Evolutionary conservation across 306 rosid genomes (phyloP), one percentile per base, ranked within the genome.

Genomic region (Aeschynomene evenia): DNA sequence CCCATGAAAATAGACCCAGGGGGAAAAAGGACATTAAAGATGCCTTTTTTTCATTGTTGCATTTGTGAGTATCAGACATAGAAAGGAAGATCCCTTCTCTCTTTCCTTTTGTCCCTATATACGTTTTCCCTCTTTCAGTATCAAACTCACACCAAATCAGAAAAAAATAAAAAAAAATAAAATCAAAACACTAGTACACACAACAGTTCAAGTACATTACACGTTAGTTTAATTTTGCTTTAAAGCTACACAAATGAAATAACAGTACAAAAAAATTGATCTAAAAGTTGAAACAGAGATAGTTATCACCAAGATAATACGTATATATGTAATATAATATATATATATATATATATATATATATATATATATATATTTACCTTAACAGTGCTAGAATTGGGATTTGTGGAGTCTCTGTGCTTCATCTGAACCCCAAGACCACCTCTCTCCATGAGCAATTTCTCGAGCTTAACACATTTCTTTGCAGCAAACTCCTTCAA

Each of bases 401-500:
- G 72, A 71, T 73, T 69, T 20, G 62, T 34, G 1, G 73, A 54
- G 22, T 63, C 82, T 31, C 66, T 71, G 43, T 61, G 86, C 66
- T 58, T 82, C 33, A 63, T 28, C 56, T 79, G 88, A 48, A 31
- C 33, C 28, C 82, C 87, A 15, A 71, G 59, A 4, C 60, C 79
- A 21, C 84, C 84, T 57, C 73, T 82, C 56, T 83, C 89, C 65
- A 56, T 85, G 37, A 87, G 77, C 81, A 85, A 68, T 33, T 78
- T 87, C 15, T 83, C 96, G 22, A 87, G 89, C 54, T 83, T 89
- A 66, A 68, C 80, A 58, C 82, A 83, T 72, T 85, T 87, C 75
- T 89, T 89, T 1, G 93, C 84, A 60, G 93, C 84, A 26, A 89
- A 82, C 85, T 89, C 91, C 81, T 89, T 87, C 82, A 89, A 63